These are phyloP conservation scores for Luzula sylvatica DNA, from an alignment of 176 grass and related monocot species.

Conservation along the genomic window DNA sequence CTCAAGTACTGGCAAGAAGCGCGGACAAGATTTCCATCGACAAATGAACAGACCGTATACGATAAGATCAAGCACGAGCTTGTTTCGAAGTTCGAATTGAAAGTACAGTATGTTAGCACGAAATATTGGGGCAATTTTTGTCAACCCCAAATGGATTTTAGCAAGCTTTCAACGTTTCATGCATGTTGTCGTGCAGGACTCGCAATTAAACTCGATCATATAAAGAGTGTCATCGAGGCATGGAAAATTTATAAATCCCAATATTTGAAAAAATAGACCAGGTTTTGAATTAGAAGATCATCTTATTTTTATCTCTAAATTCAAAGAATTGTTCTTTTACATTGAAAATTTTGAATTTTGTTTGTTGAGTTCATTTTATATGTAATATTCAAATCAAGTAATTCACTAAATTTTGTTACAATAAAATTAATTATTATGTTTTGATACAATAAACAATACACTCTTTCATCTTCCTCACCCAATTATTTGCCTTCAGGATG, in stretches of 20 bases:
- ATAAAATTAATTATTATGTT: neutral
- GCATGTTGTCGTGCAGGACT: constrained; percentile 70
- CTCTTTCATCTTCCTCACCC: neutral
- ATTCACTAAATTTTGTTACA: neutral
- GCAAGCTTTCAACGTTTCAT: constrained; percentile 70
- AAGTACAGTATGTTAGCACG: constrained; percentile 30
- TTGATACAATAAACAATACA: constrained; percentile 2
- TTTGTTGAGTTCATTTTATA: neutral
- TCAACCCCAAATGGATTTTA: constrained; percentile 34
- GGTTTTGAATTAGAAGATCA: no score
- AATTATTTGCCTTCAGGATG: neutral
- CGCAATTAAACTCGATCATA: constrained; percentile 33
- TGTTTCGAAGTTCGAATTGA: neutral
- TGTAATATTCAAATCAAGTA: constrained; percentile 5
- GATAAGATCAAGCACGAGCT: constrained; percentile 30
- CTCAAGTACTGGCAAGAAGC: constrained; percentile 29
- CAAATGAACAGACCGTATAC: constrained; percentile 30
- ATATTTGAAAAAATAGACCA: neutral
- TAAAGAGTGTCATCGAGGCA: constrained; percentile 28
- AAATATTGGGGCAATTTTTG: constrained; percentile 36
- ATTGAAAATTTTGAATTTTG: neutral
- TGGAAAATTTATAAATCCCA: constrained; percentile 51
- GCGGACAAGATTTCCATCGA: neutral
- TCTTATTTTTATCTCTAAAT: no score
- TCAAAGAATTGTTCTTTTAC: no score